Percentiles rank a stretch among this genome's conserved stretches.
These are phyloP conservation scores for Cerrena zonata DNA, from an alignment of 1,284 basidiomycete genomes.

Conservation along the genomic window DNA sequence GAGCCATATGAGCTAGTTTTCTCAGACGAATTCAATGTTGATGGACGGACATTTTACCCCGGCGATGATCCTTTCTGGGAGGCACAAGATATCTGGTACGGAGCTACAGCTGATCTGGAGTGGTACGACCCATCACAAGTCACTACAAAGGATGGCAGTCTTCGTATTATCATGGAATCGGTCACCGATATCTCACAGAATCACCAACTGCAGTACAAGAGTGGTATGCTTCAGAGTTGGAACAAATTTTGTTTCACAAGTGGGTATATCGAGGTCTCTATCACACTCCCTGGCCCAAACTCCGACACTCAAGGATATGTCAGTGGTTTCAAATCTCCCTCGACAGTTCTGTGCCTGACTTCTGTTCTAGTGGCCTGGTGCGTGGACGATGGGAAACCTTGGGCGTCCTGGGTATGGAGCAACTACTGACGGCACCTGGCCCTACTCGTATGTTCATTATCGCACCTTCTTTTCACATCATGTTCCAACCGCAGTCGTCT, in stretches of 20 bases:
- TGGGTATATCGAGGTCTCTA: conserved; percentile 60
- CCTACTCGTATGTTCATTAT: conserved; percentile 24
- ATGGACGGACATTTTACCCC: conserved; percentile 67
- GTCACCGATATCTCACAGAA: conserved; percentile 33
- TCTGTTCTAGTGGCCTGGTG: conserved; percentile 57
- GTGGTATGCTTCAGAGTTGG: conserved; percentile 69
- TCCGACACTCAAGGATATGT: conserved; percentile 33
- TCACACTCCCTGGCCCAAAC: conserved; percentile 33
- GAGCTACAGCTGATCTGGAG: conserved; percentile 59
- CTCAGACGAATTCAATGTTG: conserved; percentile 77
- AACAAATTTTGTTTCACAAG: conserved; percentile 86
- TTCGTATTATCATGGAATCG: conserved; percentile 70
- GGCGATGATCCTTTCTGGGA: conserved; percentile 75
- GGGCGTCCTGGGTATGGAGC: conserved; percentile 79
- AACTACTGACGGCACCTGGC: conserved; percentile 55
- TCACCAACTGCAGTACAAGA: conserved; percentile 63
- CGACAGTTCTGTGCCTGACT: conserved; percentile 1
- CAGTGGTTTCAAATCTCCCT: conserved; percentile 13
- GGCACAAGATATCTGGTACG: conserved; percentile 67
- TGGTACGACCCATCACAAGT: conserved; percentile 78
- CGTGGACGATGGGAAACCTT: conserved; percentile 90
- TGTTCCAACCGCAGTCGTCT: not conserved
- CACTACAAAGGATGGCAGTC: conserved; percentile 63
- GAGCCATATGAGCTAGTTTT: conserved; percentile 62
- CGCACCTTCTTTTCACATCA: conserved; percentile 23